Base-by-base conservation (phyloP, 2,329 filamentous ascomycete genomes). In the Phialocephala subalpina region DNA sequence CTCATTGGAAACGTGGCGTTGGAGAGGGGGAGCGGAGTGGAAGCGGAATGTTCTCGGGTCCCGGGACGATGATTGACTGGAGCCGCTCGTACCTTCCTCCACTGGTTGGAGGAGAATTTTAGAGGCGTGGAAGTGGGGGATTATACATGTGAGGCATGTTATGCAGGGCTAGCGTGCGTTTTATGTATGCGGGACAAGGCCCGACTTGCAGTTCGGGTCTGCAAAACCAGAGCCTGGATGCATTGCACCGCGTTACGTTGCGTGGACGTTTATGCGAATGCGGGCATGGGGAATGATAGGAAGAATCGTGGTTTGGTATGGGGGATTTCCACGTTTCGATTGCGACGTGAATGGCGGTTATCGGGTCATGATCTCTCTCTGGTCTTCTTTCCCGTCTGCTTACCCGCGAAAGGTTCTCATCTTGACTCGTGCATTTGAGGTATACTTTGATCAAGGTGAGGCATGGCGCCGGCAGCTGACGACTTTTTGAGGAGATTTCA, bases 81-180 rank as follows among this genome's bases (percentile, higher is more conserved):
- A 25, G n/a, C 14, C n/a, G 45, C 45, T 49, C 20, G 45, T 49
- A 25, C 6, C 8, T 9, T 27, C n/a, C 11, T 49, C 45, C 45
- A 49, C 45, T 25, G n/a, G n/a, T 16, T 11, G 45, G 45, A 27
- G 45, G 11, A 22, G 7, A 49, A 22, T 22, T 49, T 49, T 3
- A 49, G 12, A 27, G 20, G 42, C 18, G 6, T 7, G 20, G 6
- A 20, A n/a, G n/a, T 8, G 45, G 20, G 20, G 45, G 8, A 12
- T 49, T 49, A 49, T 49, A 20, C 20, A 60, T 60, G 58, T 60
- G 49, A 60, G 49, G 45, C 20, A 60, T 60, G 58, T 60, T 60
- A 60, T 60, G 58, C 58, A 60, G 38, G 40, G 40, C 25, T 60
- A n/a, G 22, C 18, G 27, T 35, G n/a, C 20, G 36, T 29, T 58